These are phyloP conservation scores for Polyrhizophydium stewartii DNA, from an alignment of 371 early-diverging fungal species.

Conservation along the genomic window DNA sequence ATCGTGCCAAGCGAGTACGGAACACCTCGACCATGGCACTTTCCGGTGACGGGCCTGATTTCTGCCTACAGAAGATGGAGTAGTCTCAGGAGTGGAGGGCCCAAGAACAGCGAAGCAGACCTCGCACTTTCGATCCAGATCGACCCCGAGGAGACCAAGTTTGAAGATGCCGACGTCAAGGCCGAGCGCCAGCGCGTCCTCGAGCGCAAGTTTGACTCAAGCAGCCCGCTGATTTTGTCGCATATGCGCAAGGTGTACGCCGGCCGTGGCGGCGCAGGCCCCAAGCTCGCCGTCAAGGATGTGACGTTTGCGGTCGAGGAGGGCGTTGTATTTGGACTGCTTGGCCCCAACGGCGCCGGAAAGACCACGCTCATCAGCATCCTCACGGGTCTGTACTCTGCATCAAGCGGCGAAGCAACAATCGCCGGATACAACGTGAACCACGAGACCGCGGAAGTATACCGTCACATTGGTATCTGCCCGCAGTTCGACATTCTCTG, in stretches of 20 bases:
- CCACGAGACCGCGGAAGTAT: constrained; percentile 55
- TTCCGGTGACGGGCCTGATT: constrained; percentile 45
- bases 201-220: constrained; percentile 17
- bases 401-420: neutral
- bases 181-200: constrained; percentile 47
- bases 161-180: constrained; percentile 58
- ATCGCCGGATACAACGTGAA: constrained; percentile 61
- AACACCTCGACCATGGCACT: constrained; percentile 60
- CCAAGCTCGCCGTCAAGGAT: constrained; percentile 62
- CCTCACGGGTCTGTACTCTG: no score
- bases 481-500: constrained; percentile 75
- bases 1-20: constrained; percentile 65
- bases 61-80: neutral
- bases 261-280: constrained; percentile 22
- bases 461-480: constrained; percentile 64
- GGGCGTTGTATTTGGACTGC: constrained; percentile 52
- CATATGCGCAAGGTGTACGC: constrained; percentile 60
- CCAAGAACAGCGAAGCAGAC: constrained; percentile 13
- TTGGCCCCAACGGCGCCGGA: constrained; percentile 43
- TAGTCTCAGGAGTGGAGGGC: neutral
- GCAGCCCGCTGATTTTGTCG: constrained; percentile 50
- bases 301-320: constrained; percentile 62
- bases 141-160: constrained; percentile 20
- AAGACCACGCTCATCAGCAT: constrained; percentile 30
- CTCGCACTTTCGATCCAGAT: constrained; percentile 6